phyloP scores from a whole-genome alignment of 768 basidiomycete genomes.

The Candolleomyces efflorescens region DNA sequence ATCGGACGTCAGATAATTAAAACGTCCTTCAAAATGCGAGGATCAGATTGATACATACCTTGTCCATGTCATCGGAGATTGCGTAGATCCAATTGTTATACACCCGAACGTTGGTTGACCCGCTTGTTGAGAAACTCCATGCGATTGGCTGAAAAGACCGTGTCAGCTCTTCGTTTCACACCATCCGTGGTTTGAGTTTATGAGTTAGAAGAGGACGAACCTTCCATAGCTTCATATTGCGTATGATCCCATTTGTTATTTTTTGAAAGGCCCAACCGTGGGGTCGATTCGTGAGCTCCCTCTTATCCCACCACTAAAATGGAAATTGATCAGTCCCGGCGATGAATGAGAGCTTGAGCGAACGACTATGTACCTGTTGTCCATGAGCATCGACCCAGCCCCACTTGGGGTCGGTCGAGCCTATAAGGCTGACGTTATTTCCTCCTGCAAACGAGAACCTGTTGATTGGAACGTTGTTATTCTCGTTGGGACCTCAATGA shows the following conservation, averaged over 20 bases:
- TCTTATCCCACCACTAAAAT: conserved; percentile 54
- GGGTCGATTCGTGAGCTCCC: conserved; percentile 49
- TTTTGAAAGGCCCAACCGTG: conserved; percentile 52
- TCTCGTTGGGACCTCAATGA: no score
- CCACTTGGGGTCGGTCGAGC: conserved; percentile 50
- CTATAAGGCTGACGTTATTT: conserved; percentile 53
- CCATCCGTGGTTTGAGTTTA: no score
- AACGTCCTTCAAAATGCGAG: background rate
- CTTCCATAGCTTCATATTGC: conserved; percentile 56
- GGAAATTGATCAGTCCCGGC: background rate
- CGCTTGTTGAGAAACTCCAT: conserved; percentile 55
- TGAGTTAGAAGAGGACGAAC: conserved; percentile 17
- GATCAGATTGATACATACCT: conserved; percentile 16
- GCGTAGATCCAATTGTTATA: conserved; percentile 55
- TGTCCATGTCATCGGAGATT: conserved; percentile 34
- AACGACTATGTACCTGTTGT: conserved; percentile 32
- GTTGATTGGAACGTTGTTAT: no score
- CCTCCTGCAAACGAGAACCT: conserved; percentile 57
- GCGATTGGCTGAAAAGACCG: conserved; percentile 40
- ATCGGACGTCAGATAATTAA: background rate
- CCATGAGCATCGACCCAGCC: conserved; percentile 66
- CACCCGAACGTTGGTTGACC: conserved; percentile 43
- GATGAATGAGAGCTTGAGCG: background rate
- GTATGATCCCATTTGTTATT: conserved; percentile 49
- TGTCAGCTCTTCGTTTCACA: background rate